Conservation (phyloP, 139 green algal species). For the Chlamydomonas sphaeroides region DNA sequence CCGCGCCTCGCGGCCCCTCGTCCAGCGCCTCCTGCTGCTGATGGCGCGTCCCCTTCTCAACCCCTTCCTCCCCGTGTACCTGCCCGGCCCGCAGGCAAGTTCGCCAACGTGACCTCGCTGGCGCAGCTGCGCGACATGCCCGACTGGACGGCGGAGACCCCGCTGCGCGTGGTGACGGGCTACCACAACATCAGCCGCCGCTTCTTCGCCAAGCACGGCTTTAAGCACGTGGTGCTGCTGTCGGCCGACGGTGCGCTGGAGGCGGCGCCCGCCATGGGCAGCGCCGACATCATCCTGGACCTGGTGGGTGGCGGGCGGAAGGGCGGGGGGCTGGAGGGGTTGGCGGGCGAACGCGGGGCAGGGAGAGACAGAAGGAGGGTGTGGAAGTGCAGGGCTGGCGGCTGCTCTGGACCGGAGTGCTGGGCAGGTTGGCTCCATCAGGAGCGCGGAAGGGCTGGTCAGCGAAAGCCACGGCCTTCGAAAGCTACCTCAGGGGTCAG, state of each 20-base stretch:
- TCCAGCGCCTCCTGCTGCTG: too few species aligned
- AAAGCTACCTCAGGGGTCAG: too few species aligned
- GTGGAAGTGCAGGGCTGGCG: too few species aligned
- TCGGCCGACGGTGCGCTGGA: conserved; percentile 94
- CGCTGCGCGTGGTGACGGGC: conserved; percentile 79
- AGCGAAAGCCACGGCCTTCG: too few species aligned
- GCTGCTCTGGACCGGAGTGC: too few species aligned
- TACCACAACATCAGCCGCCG: conserved; percentile 68
- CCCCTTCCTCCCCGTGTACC: background rate
- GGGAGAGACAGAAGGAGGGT: too few species aligned
- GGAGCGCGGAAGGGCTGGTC: too few species aligned
- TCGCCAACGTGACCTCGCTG: conserved; percentile 72
- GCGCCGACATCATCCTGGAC: conserved; percentile 98
- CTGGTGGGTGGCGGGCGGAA: conserved; percentile 67
- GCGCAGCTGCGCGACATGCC: conserved; percentile 80
- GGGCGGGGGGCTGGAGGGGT: background rate
- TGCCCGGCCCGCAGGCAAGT: conserved; percentile 41
- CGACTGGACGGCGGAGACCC: conserved; percentile 80
- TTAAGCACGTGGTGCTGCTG: conserved; percentile 89
- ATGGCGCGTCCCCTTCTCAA: too few species aligned
- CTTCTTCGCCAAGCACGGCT: conserved; percentile 90
- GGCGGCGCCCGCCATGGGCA: conserved; percentile 96
- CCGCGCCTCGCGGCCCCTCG: too few species aligned
- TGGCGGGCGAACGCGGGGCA: background rate
- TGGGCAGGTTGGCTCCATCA: too few species aligned